A percentile compares a stretch with the other conserved stretches of the same genome.
phyloP scores from a whole-genome alignment of 495 filamentous ascomycete species.

The Thermochaetoides thermophila region DNA sequence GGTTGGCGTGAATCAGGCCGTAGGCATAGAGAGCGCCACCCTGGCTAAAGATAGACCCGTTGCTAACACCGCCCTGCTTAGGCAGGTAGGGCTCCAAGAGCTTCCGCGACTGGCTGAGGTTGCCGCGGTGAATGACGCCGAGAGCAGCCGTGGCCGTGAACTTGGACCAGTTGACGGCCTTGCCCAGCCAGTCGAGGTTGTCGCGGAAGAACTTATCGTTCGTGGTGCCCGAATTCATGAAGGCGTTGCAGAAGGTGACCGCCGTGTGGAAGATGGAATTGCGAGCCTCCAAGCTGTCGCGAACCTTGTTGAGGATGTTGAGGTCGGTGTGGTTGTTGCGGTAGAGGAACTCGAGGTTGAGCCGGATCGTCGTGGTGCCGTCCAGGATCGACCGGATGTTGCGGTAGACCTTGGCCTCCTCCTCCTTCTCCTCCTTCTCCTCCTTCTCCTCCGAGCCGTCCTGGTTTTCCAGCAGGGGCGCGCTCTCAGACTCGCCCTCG shows the following conservation, averaged over 20 bases:
- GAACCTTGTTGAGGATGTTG: slow-evolving; percentile 84
- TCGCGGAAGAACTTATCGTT: slow-evolving; percentile 96
- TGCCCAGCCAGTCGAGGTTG: slow-evolving; percentile 95
- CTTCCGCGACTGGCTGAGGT: slow-evolving; percentile 82
- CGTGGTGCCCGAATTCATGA: slow-evolving; percentile 99
- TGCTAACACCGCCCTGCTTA: slow-evolving; percentile 46
- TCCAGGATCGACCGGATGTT: slow-evolving; percentile 76
- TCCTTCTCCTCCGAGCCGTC: slow-evolving; percentile 25
- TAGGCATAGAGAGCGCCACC: slow-evolving; percentile 92
- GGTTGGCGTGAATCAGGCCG: slow-evolving; percentile 94
- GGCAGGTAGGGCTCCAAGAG: slow-evolving; percentile 91
- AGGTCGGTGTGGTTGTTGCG: slow-evolving; percentile 75
- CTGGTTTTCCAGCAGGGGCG: slow-evolving; percentile 26
- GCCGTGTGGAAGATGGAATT: slow-evolving; percentile 98
- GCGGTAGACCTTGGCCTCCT: slow-evolving; percentile 46
- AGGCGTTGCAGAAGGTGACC: slow-evolving; percentile 92
- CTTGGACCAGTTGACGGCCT: slow-evolving; percentile 99
- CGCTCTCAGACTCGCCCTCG: slow-evolving; percentile 31
- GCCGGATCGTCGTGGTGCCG: slow-evolving; percentile 79
- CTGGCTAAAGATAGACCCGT: slow-evolving; percentile 84
- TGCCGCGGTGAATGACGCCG: slow-evolving; percentile 92
- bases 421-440: slow-evolving; percentile 31
- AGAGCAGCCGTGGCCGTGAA: slow-evolving; percentile 95
- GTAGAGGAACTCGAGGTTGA: slow-evolving; percentile 92
- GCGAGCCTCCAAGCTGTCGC: slow-evolving; percentile 84